Evolutionary conservation across 2,329 filamentous ascomycete genomes (phyloP).

Genomic region (Aureobasidium zeae): DNA sequence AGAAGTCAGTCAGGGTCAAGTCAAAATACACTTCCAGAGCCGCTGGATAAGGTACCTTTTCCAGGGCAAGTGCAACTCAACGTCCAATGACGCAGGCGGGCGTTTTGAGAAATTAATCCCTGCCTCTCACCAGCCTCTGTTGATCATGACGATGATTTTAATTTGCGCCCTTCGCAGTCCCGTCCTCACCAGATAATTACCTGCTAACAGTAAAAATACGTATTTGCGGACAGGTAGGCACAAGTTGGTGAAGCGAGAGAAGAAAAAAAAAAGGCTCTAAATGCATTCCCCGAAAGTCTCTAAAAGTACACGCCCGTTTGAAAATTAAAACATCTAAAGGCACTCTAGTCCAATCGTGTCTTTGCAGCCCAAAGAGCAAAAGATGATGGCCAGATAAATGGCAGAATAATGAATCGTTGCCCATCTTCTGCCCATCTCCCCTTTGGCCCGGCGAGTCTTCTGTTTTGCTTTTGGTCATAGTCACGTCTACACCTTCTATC

Average conservation of each 20-base stretch:
- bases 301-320: slow-evolving; percentile 10
- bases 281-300: slow-evolving; percentile 14
- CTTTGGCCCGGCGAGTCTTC: background rate
- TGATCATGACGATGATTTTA: no score
- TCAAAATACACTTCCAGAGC: slow-evolving; percentile 12
- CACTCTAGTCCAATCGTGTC: slow-evolving; percentile 2
- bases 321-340: slow-evolving; percentile 4
- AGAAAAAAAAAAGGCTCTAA: slow-evolving; percentile 12
- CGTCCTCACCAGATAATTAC: no score
- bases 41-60: no score
- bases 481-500: background rate
- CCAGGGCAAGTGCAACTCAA: no score
- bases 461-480: slow-evolving; percentile 8
- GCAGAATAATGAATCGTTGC: background rate
- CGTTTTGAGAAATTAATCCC: no score
- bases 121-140: no score
- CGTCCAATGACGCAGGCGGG: no score
- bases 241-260: no score
- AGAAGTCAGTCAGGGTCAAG: background rate
- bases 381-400: background rate
- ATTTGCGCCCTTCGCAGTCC: no score
- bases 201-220: no score
- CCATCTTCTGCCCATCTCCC: background rate
- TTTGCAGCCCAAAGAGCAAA: background rate
- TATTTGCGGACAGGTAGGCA: no score